These are phyloP conservation scores for Gliomastix tumulicola DNA, from an alignment of 2,329 filamentous ascomycete species.

Conservation along the genomic window DNA sequence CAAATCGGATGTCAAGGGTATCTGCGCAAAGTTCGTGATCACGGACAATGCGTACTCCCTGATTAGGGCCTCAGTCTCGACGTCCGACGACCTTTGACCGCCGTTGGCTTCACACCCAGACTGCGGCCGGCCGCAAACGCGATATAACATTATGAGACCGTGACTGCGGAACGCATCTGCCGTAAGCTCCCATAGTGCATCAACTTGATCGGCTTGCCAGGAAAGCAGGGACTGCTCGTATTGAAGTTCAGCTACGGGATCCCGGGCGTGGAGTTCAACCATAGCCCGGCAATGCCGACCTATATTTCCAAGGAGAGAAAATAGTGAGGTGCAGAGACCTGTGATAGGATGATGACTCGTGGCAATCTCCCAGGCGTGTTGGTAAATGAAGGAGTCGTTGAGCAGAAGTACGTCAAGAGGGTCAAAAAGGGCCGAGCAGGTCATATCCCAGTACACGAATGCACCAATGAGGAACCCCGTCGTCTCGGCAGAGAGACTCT, in stretches of 20 bases:
- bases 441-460: not conserved
- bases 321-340: not conserved
- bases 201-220: not conserved
- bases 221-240: not conserved
- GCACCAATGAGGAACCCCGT: not conserved
- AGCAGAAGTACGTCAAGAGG: not conserved
- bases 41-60: not conserved
- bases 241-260: not conserved
- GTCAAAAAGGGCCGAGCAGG: not conserved
- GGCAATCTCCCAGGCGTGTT: not conserved
- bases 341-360: not conserved
- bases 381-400: not conserved
- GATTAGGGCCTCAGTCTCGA: not conserved
- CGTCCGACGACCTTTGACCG: too few species aligned
- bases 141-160: not conserved
- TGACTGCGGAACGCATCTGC: not conserved
- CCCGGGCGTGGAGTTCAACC: not conserved
- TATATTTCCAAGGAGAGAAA: not conserved
- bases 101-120: too few species aligned
- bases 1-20: not conserved
- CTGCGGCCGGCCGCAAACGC: not conserved
- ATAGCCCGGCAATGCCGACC: not conserved
- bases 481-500: too few species aligned
- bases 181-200: too few species aligned
- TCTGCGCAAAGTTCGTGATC: not conserved